Evolutionary conservation across 768 basidiomycete genomes (phyloP).

Genomic region (Naganishia friedmannii): DNA sequence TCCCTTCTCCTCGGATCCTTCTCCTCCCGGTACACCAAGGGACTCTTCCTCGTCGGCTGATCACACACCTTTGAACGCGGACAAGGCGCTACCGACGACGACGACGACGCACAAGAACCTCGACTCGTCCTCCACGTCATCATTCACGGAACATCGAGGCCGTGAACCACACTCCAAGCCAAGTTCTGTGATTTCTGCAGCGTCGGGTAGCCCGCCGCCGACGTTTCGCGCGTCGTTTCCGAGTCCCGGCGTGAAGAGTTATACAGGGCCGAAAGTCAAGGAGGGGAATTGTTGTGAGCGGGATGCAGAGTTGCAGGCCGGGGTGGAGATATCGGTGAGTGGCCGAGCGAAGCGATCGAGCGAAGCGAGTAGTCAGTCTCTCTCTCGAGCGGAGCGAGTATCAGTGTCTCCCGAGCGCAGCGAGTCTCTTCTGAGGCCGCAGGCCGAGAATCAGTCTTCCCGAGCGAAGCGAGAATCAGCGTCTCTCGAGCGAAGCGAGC

Average conservation of each 20-base stretch:
- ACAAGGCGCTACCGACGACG: background rate
- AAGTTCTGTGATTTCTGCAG: constrained; percentile 24
- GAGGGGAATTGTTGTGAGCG: constrained; percentile 48
- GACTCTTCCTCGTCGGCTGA: background rate
- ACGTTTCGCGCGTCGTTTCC: constrained; percentile 48
- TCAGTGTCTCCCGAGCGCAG: no score
- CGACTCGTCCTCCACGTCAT: background rate
- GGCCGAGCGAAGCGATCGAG: no score
- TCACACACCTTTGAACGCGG: background rate
- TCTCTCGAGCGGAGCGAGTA: no score
- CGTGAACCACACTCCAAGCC: background rate
- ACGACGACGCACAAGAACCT: no score
- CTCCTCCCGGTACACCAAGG: constrained; percentile 27
- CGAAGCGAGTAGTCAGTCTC: background rate
- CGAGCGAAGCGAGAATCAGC: no score
- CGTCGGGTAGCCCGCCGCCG: constrained; percentile 46
- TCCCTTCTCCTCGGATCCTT: constrained; percentile 33
- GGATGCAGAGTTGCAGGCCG: constrained; percentile 45
- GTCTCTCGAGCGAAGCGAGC: no score
- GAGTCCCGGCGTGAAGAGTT: constrained; percentile 34
- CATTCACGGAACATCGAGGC: constrained; percentile 4
- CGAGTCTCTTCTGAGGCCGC: no score
- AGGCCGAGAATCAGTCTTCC: no score
- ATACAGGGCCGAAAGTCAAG: constrained; percentile 44
- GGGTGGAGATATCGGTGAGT: constrained; percentile 41